Evolutionary conservation across 1,139 yeast genomes (phyloP).

Genomic region (Sugiyamaella neomexicana): DNA sequence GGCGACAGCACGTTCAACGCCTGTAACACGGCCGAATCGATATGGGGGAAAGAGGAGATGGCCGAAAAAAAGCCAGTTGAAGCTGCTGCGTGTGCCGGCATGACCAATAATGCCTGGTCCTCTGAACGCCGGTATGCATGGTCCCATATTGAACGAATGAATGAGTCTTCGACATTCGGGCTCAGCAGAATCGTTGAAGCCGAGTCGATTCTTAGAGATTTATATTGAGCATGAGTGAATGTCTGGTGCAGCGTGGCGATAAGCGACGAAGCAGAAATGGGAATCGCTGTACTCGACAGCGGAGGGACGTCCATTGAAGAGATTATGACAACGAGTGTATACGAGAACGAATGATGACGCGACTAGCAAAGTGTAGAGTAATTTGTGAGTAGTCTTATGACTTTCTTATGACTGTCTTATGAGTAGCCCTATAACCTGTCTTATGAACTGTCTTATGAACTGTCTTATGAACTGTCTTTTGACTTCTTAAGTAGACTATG

Average conservation of each 20-base stretch:
- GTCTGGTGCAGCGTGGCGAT: conserved; percentile 42
- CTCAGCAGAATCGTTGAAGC: conserved; percentile 38
- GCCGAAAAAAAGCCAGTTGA: conserved; percentile 38
- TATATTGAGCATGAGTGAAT: conserved; percentile 34
- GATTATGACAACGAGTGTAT: too few relatives aligned
- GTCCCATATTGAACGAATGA: conserved; percentile 41
- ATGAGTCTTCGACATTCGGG: conserved; percentile 39
- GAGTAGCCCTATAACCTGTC: too few relatives aligned
- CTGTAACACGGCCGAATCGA: conserved; percentile 39
- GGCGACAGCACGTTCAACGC: conserved; percentile 43
- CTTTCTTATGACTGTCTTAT: too few relatives aligned
- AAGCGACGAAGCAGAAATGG: conserved; percentile 41
- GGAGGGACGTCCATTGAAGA: conserved; percentile 35
- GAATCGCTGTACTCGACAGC: conserved; percentile 34
- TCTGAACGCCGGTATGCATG: conserved; percentile 45
- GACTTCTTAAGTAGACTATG: too few relatives aligned
- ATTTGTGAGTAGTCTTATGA: too few relatives aligned
- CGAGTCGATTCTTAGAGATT: conserved; percentile 39
- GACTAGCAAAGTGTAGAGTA: too few relatives aligned
- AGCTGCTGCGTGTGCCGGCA: conserved; percentile 38
- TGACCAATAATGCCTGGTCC: conserved; percentile 43
- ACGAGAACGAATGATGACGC: too few relatives aligned
- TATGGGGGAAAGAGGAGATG: conserved; percentile 40
- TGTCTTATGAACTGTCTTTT: too few relatives aligned
- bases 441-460: too few relatives aligned